Percentiles rank a stretch among this genome's conserved stretches.
Conservation (phyloP, 1,139 yeast genomes). For the Yamadazyma triangularis region DNA sequence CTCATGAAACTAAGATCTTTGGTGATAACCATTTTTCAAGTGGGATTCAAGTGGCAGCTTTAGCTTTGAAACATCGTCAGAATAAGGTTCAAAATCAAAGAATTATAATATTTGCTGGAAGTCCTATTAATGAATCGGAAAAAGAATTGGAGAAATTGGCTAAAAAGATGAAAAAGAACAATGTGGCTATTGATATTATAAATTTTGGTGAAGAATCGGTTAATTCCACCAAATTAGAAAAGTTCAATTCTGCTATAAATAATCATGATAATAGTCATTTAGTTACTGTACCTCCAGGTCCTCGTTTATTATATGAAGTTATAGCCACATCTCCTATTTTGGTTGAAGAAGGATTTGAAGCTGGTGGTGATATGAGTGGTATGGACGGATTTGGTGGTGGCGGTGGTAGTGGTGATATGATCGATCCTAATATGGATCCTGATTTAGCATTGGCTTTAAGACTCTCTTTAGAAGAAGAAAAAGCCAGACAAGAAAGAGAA, state of each 20-base stretch:
- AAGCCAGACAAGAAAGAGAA: conserved; percentile 68
- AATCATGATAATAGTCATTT: conserved; percentile 81
- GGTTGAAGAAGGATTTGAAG: conserved; percentile 50
- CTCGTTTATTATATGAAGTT: conserved; percentile 70
- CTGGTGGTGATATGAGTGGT: conserved; percentile 39
- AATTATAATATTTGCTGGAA: conserved; percentile 84
- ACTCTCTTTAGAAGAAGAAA: conserved; percentile 79
- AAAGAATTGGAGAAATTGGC: conserved; percentile 80
- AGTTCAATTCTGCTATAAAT: conserved; percentile 67
- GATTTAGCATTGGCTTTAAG: conserved; percentile 93
- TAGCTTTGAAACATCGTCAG: conserved; percentile 94
- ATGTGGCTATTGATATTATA: conserved; percentile 83
- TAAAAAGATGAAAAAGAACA: conserved; percentile 90
- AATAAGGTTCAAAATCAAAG: conserved; percentile 91
- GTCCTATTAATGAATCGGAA: conserved; percentile 71
- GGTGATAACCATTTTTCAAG: conserved; percentile 71
- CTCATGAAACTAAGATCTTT: conserved; percentile 73
- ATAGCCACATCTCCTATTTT: conserved; percentile 68
- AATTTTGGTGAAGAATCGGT: conserved; percentile 86
- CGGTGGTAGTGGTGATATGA: conserved; percentile 51
- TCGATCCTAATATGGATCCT: conserved; percentile 93
- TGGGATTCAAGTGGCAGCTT: conserved; percentile 91
- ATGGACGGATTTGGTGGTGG: conserved; percentile 40
- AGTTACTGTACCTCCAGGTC: conserved; percentile 86
- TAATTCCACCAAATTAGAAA: conserved; percentile 77